Evolutionary conservation across 768 basidiomycete genomes (phyloP).

Genomic region (Hebeloma cylindrosporum): DNA sequence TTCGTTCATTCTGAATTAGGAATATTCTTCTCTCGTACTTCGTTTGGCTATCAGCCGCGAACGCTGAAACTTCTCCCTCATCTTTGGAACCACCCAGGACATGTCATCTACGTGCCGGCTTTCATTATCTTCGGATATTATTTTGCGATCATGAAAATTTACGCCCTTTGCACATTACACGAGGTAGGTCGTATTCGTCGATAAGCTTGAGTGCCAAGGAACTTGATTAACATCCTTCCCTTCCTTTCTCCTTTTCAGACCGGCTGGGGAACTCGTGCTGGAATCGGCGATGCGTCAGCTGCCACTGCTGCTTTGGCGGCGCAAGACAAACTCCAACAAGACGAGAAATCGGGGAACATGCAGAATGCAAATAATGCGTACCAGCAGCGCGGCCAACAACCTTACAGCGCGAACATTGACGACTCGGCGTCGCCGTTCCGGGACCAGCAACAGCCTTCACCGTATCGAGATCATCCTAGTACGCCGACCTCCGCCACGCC

Average conservation of each 20-base stretch:
- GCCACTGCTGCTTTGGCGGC: conserved; percentile 65
- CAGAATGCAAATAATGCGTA: conserved; percentile 29
- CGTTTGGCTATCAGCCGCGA: conserved; percentile 70
- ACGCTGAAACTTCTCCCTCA: conserved; percentile 84
- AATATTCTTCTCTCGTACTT: conserved; percentile 67
- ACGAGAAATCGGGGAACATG: conserved; percentile 27
- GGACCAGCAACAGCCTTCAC: conserved; percentile 19
- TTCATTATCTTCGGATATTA: conserved; percentile 92
- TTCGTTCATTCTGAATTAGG: conserved; percentile 36
- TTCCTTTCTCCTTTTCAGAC: conserved; percentile 46
- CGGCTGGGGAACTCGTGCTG: conserved; percentile 94
- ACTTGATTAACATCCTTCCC: conserved; percentile 1
- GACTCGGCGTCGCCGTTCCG: conserved; percentile 20
- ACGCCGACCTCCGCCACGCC: conserved; percentile 23
- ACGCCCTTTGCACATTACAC: conserved; percentile 87
- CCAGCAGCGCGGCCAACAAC: conserved; percentile 17
- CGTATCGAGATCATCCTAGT: conserved; percentile 17
- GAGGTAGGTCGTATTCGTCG: conserved; percentile 55
- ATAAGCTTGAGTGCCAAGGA: too few species aligned
- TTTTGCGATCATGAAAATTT: conserved; percentile 93
- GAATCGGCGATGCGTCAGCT: conserved; percentile 81
- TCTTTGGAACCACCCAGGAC: conserved; percentile 72
- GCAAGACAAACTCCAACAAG: conserved; percentile 39
- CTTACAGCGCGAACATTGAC: conserved; percentile 13
- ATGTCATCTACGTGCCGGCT: conserved; percentile 81